Conservation (phyloP, 2,329 filamentous ascomycete species). For the Dothiorella sarmentorum region DNA sequence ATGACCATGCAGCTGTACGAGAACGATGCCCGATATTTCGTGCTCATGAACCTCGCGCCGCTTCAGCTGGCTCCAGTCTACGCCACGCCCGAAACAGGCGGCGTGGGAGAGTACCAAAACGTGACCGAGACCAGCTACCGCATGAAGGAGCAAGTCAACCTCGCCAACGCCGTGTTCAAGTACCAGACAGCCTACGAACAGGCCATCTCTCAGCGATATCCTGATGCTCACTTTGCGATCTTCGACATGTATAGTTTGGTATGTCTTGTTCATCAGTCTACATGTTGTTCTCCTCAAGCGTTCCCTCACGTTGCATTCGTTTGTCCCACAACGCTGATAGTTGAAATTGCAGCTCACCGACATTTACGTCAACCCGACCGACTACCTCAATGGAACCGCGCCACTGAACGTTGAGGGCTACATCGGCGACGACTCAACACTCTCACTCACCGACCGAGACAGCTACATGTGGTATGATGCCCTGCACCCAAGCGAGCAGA, state of each 20-base stretch:
- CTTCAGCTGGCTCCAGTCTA: conserved; percentile 68
- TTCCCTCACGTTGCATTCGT: background rate
- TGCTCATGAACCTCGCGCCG: conserved; percentile 67
- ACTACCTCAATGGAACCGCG: conserved; percentile 60
- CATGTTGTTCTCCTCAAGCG: too few relatives aligned
- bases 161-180: conserved; percentile 51
- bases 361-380: conserved; percentile 58
- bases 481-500: conserved; percentile 66
- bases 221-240: conserved; percentile 59
- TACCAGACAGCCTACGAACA: conserved; percentile 51
- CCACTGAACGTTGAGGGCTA: conserved; percentile 61
- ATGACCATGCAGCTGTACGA: conserved; percentile 53
- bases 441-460: conserved; percentile 33
- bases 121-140: conserved; percentile 48
- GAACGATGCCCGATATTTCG: conserved; percentile 66
- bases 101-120: conserved; percentile 46
- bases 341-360: conserved; percentile 51
- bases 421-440: conserved; percentile 49
- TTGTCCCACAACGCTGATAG: background rate
- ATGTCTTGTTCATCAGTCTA: conserved; percentile 22
- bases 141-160: conserved; percentile 52
- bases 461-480: conserved; percentile 69
- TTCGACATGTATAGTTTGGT: conserved; percentile 65
- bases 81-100: conserved; percentile 47
- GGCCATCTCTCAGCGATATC: conserved; percentile 42